These are phyloP conservation scores for Cladobotryum mycophilum DNA, from an alignment of 2,329 filamentous ascomycete species.

Conservation along the genomic window DNA sequence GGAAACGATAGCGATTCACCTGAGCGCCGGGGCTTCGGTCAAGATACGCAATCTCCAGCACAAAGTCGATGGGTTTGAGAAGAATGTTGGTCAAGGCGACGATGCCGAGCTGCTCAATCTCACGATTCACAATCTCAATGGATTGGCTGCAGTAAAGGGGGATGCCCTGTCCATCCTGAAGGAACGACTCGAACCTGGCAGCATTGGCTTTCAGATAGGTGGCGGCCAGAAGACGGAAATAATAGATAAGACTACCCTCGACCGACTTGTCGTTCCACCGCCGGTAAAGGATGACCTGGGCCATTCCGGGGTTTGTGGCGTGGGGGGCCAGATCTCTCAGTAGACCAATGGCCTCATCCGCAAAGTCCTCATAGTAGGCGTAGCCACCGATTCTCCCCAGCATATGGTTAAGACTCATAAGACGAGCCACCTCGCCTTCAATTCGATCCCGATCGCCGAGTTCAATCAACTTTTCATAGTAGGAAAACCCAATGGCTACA, in stretches of 20 bases:
- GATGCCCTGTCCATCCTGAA: slow-evolving; percentile 53
- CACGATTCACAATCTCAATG: slow-evolving; percentile 69
- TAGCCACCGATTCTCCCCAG: slow-evolving; percentile 68
- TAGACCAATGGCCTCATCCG: slow-evolving; percentile 64
- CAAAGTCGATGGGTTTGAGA: slow-evolving; percentile 70
- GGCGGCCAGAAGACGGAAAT: slow-evolving; percentile 73
- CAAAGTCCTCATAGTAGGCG: slow-evolving; percentile 70
- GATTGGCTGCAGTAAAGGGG: slow-evolving; percentile 62
- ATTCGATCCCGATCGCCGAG: slow-evolving; percentile 59
- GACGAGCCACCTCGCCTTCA: slow-evolving; percentile 62
- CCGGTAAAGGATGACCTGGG: slow-evolving; percentile 48
- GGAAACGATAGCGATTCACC: slow-evolving; percentile 66
- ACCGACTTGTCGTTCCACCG: slow-evolving; percentile 67
- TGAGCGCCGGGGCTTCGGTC: slow-evolving; percentile 74
- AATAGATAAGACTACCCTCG: slow-evolving; percentile 77
- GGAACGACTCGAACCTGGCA: slow-evolving; percentile 64
- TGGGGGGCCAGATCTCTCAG: slow-evolving; percentile 56
- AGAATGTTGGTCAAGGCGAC: slow-evolving; percentile 71
- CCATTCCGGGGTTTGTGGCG: slow-evolving; percentile 53
- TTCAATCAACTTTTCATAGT: slow-evolving; percentile 79
- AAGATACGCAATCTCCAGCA: slow-evolving; percentile 84
- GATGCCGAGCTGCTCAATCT: slow-evolving; percentile 89
- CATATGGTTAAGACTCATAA: slow-evolving; percentile 64
- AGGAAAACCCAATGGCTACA: slow-evolving; percentile 82
- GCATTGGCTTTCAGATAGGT: slow-evolving; percentile 75